phyloP scores from a whole-genome alignment of 768 basidiomycete genomes.

The Daedaleopsis nitida region DNA sequence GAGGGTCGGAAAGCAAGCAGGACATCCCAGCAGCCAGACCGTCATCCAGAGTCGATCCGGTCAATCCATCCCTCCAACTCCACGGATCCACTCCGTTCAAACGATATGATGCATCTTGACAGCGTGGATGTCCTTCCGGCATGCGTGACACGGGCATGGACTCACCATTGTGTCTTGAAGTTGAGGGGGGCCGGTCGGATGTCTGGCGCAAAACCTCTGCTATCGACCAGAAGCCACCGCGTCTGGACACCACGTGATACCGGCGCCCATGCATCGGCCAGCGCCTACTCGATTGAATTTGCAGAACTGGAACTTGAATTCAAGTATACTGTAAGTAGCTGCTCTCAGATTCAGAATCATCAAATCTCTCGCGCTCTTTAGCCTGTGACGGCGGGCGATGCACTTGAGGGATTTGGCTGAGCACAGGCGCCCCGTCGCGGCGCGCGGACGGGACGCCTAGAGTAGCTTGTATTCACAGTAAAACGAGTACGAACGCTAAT shows the following conservation, averaged over 20 bases:
- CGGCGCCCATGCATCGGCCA: neutral
- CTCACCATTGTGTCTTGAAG: conserved; percentile 49
- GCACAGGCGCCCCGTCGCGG: no score
- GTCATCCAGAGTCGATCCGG: conserved; percentile 36
- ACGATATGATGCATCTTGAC: conserved; percentile 7
- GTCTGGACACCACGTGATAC: conserved; percentile 16
- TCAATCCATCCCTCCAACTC: conserved; percentile 37
- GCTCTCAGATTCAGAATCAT: no score
- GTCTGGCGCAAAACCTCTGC: conserved; percentile 19
- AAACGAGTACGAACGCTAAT: no score
- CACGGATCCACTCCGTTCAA: conserved; percentile 26
- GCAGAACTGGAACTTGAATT: no score
- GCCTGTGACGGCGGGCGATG: no score
- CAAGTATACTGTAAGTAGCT: no score
- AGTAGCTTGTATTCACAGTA: no score
- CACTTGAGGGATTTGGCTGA: no score
- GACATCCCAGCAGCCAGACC: conserved; percentile 10
- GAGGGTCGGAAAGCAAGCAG: conserved; percentile 10
- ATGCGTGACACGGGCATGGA: conserved; percentile 25
- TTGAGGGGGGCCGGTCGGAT: conserved; percentile 31
- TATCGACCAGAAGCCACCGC: conserved; percentile 17
- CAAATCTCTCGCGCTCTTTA: no score
- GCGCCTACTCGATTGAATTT: neutral
- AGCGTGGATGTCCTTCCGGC: conserved; percentile 10
- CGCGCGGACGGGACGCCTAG: no score